phyloP scores from a whole-genome alignment of 169 alveolate species.

The Eimeria maxima region DNA sequence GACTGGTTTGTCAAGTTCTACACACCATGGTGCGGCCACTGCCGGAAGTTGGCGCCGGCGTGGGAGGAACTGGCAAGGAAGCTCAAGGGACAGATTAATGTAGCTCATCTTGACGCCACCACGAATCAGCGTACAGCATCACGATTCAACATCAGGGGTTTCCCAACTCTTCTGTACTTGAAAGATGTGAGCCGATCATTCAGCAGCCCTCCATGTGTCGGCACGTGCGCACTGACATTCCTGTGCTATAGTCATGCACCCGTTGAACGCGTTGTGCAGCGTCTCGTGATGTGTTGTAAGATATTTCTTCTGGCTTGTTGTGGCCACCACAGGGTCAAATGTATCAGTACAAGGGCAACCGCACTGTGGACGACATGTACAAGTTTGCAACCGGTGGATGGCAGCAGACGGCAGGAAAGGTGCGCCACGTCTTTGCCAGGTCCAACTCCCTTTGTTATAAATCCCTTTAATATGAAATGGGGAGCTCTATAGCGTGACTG shows the following conservation, averaged over 20 bases:
- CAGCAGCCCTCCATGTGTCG: neutral
- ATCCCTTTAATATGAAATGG: neutral
- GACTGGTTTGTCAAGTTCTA: conserved; percentile 95
- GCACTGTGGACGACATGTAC: conserved; percentile 82
- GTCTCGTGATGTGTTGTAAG: neutral
- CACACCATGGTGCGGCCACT: conserved; percentile 97
- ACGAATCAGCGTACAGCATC: conserved; percentile 88
- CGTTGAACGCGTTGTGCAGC: neutral
- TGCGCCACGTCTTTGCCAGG: neutral
- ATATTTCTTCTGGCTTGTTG: neutral
- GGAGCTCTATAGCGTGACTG: neutral
- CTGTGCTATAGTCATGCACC: neutral
- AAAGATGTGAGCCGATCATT: conserved; percentile 87
- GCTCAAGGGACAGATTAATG: conserved; percentile 90
- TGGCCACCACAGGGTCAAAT: conserved; percentile 88
- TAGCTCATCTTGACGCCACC: conserved; percentile 92
- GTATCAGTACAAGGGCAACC: conserved; percentile 88
- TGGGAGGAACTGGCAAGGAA: conserved; percentile 97
- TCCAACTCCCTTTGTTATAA: too few species aligned
- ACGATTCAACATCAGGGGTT: conserved; percentile 95
- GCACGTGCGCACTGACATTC: neutral
- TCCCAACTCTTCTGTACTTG: conserved; percentile 97
- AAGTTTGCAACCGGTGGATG: conserved; percentile 82
- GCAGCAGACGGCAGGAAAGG: conserved; percentile 66
- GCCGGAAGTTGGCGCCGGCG: conserved; percentile 93